Base-by-base conservation (phyloP, 352 stramenopile species). In the Phytophthora idaei region DNA sequence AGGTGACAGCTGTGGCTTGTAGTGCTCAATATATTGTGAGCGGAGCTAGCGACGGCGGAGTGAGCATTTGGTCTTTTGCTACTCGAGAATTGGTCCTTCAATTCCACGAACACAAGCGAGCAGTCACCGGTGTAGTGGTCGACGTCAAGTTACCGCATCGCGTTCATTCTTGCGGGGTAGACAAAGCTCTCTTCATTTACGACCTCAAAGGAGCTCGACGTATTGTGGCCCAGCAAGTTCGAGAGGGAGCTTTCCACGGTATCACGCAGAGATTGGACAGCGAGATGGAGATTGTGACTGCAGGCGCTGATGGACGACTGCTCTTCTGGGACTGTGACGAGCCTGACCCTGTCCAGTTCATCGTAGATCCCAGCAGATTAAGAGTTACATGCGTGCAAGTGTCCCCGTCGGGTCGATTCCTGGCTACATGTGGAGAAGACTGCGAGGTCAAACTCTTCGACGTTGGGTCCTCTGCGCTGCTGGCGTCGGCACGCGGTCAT, bases 291-390 rank as follows among this genome's bases (percentile, higher is more conserved):
- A 90, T 98, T 61, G 74, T 98, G 47, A 97, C 90, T 0, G 85
- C 80, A 41, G 89, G 92, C 37, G 74, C 85, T 7, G 85, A 95
- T 57, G 93, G 93, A 0, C 71, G 89, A 11, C 49, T 98, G 8
- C 83, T 96, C 27, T 85, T 92, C 46, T 98, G 92, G 93, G 92
- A 98, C 74, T 97, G 89, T 64, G 93, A 98, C 68, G 76, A 94
- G 37, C 61, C 76, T 6, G 89, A 97, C 0, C 89, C 90, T 1
- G 89, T 97, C 14, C 63, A 82, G 41, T 54, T 64, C 5, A 49
- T 94, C 1, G 17, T 82, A 12, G 80, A 93, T 29, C 60, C 73
- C 3, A 78, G 75, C 60, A 71, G 74, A 11, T 56, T 82, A 8
- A 73, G 73, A 39, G 55, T 94, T 9, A 66, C 67, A 25, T 79